phyloP scores from a whole-genome alignment of 495 filamentous ascomycete genomes.

The Daldinia loculata region DNA sequence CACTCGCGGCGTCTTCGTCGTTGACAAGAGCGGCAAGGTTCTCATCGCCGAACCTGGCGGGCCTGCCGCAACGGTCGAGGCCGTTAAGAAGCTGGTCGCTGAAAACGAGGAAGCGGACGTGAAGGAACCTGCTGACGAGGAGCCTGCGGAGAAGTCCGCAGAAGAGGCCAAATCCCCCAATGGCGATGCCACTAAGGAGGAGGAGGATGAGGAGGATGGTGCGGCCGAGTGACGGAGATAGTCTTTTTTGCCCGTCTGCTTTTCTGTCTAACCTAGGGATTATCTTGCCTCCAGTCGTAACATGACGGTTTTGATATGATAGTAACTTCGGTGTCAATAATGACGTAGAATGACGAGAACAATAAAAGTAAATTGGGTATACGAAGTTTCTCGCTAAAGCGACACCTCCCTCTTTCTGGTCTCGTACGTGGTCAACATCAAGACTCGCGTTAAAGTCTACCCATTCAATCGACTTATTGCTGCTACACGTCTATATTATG shows the following conservation, averaged over 20 bases:
- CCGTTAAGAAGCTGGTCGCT: conserved; percentile 62
- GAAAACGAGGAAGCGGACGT: conserved; percentile 30
- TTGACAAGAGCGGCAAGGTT: conserved; percentile 79
- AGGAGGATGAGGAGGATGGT: conserved; percentile 35
- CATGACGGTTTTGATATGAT: conserved; percentile 20
- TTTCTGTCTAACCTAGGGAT: conserved; percentile 15
- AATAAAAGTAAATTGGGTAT: conserved; percentile 13
- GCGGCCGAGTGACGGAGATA: conserved; percentile 22
- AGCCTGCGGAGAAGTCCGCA: conserved; percentile 27
- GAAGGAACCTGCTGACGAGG: conserved; percentile 34
- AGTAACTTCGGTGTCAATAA: conserved; percentile 26
- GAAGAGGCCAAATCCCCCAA: conserved; percentile 38
- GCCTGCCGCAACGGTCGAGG: conserved; percentile 66
- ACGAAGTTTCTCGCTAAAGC: conserved; percentile 6
- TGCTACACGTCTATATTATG: background rate
- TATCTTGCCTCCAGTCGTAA: conserved; percentile 24
- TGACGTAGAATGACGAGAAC: conserved; percentile 27
- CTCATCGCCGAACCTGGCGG: conserved; percentile 67
- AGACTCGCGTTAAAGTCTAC: too few species aligned
- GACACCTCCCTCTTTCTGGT: background rate
- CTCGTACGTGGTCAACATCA: background rate
- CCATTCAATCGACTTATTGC: background rate
- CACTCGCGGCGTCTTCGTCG: conserved; percentile 82
- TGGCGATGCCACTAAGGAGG: conserved; percentile 38
- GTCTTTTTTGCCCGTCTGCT: background rate